A percentile compares a stretch with the other conserved stretches of the same genome.
phyloP scores from a whole-genome alignment of 2,329 filamentous ascomycete species.

The Didymellaceae sp. region DNA sequence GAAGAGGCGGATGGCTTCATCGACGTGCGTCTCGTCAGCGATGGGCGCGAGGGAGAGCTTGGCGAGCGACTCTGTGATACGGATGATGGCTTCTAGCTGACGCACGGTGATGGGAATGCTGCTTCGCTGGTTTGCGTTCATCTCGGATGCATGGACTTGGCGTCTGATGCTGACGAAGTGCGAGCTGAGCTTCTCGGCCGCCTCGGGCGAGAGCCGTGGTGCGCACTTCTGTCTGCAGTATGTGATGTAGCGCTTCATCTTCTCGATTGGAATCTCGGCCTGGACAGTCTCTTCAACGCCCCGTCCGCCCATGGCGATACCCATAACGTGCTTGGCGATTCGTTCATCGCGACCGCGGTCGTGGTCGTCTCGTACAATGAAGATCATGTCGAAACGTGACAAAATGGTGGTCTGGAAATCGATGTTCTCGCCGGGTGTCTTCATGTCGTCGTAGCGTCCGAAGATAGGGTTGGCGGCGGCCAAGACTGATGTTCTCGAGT shows the following conservation, averaged over 20 bases:
- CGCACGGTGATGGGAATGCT: conserved; percentile 97
- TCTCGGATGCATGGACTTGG: conserved; percentile 89
- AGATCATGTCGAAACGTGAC: conserved; percentile 99
- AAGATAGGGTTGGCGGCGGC: conserved; percentile 98
- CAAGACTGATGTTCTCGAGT: conserved; percentile 91
- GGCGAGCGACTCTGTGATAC: conserved; percentile 93
- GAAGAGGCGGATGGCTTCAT: conserved; percentile 97
- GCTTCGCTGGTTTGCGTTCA: conserved; percentile 86
- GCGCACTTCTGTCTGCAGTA: conserved; percentile 97
- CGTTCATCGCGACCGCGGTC: conserved; percentile 86
- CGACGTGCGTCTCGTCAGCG: conserved; percentile 89
- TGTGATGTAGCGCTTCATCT: conserved; percentile 96
- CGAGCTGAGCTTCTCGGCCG: conserved; percentile 92
- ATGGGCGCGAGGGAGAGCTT: conserved; percentile 87
- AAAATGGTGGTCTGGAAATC: conserved; percentile 99
- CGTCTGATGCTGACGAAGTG: conserved; percentile 96
- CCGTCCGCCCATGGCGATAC: conserved; percentile 91
- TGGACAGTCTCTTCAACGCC: conserved; percentile 82
- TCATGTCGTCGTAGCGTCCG: conserved; percentile 96
- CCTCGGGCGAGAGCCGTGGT: conserved; percentile 85
- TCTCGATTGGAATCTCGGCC: conserved; percentile 90
- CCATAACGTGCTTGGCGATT: conserved; percentile 97
- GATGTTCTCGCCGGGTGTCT: conserved; percentile 96
- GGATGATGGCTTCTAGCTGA: conserved; percentile 95
- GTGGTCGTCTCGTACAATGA: conserved; percentile 96